Evolutionary conservation across 768 basidiomycete genomes (phyloP), one percentile per base, ranked within the genome.

Genomic region (Hydnum rufescens): DNA sequence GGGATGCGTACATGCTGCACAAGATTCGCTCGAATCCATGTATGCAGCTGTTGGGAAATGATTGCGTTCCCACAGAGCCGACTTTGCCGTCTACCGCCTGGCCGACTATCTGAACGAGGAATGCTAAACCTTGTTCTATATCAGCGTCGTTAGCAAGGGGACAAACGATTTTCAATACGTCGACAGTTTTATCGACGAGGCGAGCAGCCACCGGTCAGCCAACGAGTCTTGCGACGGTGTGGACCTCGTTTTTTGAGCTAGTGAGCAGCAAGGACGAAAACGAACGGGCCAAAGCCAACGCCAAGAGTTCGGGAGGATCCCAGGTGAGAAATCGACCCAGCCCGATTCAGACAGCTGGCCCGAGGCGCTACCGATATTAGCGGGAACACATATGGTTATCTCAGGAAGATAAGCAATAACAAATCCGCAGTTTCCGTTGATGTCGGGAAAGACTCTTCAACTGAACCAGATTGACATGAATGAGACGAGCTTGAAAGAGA

Each of bases 261-360:
- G 69, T 68, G 5, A 75, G 78, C 61, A 84, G 81, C 32, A 90
- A 62, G 19, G 68, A 65, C 0, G 89, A 87, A 4, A 88, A 71
- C 1, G 77, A 81, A 53, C 75, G 70, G 8, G 71, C 60, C 22
- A 81, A 70, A 1, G 78, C 82, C 25, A 75, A 69, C 2, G 71
- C 66, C 46, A 90, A 67, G 60, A 90, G 85, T 56, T 74, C 74
- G 5, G 64, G 62, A 0, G 73, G 71, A 13, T 71, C 63, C 31
- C 76, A 68, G 6, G 70, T 70, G 59, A 88, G 67, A 57, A 88
- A 73, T 19, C 73, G 74, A 62, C 83, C 83, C 1, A 72, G 67
- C 59, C 87, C 83, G 3, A 63, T 46, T n/a, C n/a, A n/a, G n/a
- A n/a, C 4, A 92, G 63, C 8, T 80, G 64, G 25, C 64, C 66